These are phyloP conservation scores for Solanum medicagineum DNA, from an alignment of 257 asterid species.

Conservation along the genomic window DNA sequence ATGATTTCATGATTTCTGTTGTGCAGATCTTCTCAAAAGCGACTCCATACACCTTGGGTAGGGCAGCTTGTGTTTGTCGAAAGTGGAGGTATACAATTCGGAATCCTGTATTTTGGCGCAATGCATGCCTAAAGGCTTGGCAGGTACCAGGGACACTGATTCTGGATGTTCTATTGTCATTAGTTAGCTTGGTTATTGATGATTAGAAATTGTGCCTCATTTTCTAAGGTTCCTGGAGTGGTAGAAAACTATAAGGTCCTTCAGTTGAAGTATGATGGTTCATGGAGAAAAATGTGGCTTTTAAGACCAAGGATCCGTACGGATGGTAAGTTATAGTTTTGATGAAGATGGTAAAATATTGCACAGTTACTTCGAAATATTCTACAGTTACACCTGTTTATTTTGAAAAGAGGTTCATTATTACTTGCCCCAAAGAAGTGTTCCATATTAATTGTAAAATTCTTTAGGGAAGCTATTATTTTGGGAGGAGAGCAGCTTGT, in stretches of 20 bases:
- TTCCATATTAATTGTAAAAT: neutral
- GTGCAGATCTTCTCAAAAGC: constrained; percentile 63
- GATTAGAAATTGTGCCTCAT: constrained; percentile 1
- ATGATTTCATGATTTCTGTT: neutral
- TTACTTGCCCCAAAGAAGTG: neutral
- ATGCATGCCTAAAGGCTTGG: constrained; percentile 86
- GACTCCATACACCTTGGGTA: constrained; percentile 74
- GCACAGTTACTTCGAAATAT: neutral
- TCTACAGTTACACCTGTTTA: neutral
- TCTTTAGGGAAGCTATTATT: neutral
- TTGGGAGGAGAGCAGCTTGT: neutral
- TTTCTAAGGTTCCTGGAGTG: constrained; percentile 44
- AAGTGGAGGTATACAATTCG: constrained; percentile 93
- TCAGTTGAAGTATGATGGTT: constrained; percentile 59
- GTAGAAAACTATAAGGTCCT: constrained; percentile 62
- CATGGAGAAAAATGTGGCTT: constrained; percentile 99
- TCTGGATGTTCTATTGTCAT: neutral
- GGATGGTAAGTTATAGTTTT: constrained; percentile 45
- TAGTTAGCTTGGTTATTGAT: neutral
- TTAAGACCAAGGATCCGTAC: constrained; percentile 87
- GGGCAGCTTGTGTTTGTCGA: constrained; percentile 91
- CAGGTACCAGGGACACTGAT: constrained; percentile 36
- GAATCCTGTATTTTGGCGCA: constrained; percentile 91
- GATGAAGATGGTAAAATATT: constrained; percentile 46
- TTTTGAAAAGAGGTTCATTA: neutral